Evolutionary conservation across 768 basidiomycete genomes (phyloP).

Genomic region (Chalciporus chontae): DNA sequence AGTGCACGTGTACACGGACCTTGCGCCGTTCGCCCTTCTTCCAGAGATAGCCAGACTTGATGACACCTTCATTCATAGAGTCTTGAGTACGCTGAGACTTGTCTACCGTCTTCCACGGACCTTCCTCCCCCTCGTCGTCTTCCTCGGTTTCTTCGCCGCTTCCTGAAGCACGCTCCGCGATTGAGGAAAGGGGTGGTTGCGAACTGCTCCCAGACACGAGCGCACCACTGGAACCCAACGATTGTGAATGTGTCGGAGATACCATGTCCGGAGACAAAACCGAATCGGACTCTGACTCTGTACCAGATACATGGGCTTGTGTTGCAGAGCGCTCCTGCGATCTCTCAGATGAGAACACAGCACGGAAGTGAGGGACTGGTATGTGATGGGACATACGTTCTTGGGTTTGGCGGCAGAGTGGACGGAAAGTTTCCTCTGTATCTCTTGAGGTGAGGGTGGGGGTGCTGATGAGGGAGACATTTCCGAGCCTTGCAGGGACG

Average conservation of each 20-base stretch:
- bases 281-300: conserved; percentile 87
- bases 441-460: conserved; percentile 83
- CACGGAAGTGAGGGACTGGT: neutral
- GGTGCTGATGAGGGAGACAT: conserved; percentile 34
- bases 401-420: conserved; percentile 56
- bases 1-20: conserved; percentile 45
- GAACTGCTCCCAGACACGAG: conserved; percentile 31
- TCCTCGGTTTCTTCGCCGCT: conserved; percentile 80
- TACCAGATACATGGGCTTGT: conserved; percentile 54
- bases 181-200: conserved; percentile 64
- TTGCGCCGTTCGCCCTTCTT: conserved; percentile 98
- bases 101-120: conserved; percentile 60
- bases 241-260: conserved; percentile 34
- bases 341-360: conserved; percentile 16
- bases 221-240: conserved; percentile 31
- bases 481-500: conserved; percentile 3
- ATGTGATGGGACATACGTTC: conserved; percentile 35
- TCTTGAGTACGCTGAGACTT: conserved; percentile 40
- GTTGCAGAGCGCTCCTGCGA: conserved; percentile 29
- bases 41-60: conserved; percentile 92
- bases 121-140: conserved; percentile 64
- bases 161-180: conserved; percentile 67
- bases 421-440: conserved; percentile 80
- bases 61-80: conserved; percentile 61
- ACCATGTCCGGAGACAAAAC: conserved; percentile 52